phyloP scores from a whole-genome alignment of 2,329 filamentous ascomycete species.

The Alternaria longipes region DNA sequence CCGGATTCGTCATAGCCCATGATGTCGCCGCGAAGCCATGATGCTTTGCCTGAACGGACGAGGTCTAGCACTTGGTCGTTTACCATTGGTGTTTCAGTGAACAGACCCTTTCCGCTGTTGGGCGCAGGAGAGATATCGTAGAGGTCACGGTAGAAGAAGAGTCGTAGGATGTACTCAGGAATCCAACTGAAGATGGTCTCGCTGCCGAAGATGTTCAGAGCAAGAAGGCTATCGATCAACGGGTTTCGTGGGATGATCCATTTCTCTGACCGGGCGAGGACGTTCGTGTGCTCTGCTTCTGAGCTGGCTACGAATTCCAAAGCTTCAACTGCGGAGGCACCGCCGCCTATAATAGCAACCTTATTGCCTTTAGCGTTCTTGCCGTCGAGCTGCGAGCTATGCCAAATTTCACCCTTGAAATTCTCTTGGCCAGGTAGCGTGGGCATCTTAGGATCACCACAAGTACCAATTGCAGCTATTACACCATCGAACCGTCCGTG shows the following conservation, averaged over 20 bases:
- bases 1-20: constrained; percentile 70
- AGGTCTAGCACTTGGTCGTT: constrained; percentile 82
- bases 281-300: constrained; percentile 72
- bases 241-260: constrained; percentile 88
- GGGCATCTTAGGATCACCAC: constrained; percentile 79
- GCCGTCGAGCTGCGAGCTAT: constrained; percentile 78
- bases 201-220: constrained; percentile 80
- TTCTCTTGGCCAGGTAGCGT: constrained; percentile 73
- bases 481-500: constrained; percentile 81
- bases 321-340: constrained; percentile 82
- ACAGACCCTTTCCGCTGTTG: constrained; percentile 70
- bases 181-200: constrained; percentile 81
- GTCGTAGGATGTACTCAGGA: constrained; percentile 76
- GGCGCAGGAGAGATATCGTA: constrained; percentile 72
- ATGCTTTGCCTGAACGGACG: constrained; percentile 74
- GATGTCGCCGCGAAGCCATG: constrained; percentile 86
- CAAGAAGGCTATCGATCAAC: constrained; percentile 75
- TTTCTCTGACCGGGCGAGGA: constrained; percentile 81
- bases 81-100: constrained; percentile 86
- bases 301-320: constrained; percentile 78
- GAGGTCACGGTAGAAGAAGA: constrained; percentile 85
- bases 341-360: constrained; percentile 78
- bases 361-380: constrained; percentile 78
- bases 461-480: constrained; percentile 81
- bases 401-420: constrained; percentile 76